A percentile compares a stretch with the other conserved stretches of the same genome.
Evolutionary conservation across 768 basidiomycete species (phyloP).

Genomic region (Amanita rimosa): DNA sequence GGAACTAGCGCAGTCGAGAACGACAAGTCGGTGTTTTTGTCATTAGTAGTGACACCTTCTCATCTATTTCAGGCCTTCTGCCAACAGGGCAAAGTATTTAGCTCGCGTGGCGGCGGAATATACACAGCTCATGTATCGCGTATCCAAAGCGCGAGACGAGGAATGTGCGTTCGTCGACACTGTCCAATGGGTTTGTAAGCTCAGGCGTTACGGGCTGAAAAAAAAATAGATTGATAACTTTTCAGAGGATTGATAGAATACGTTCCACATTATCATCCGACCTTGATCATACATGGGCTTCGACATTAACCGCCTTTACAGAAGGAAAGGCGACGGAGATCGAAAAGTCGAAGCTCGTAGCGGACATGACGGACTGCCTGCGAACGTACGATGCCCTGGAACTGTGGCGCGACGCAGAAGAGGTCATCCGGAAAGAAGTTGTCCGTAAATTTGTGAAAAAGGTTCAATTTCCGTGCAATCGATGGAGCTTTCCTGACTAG

Average conservation of each 20-base stretch:
- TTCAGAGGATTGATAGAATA: conserved; percentile 70
- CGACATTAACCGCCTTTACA: conserved; percentile 41
- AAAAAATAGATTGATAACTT: conserved; percentile 5
- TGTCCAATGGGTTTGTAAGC: conserved; percentile 67
- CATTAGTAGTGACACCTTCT: background rate
- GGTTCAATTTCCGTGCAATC: conserved; percentile 27
- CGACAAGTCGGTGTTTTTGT: conserved; percentile 21
- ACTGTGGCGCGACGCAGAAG: conserved; percentile 83
- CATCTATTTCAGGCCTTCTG: conserved; percentile 32
- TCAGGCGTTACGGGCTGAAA: conserved; percentile 6
- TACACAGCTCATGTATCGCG: conserved; percentile 84
- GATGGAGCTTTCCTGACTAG: conserved; percentile 4
- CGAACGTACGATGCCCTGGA: conserved; percentile 70
- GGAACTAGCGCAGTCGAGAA: conserved; percentile 30
- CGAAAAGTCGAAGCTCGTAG: conserved; percentile 49
- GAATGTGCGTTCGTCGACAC: conserved; percentile 73
- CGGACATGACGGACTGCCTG: conserved; percentile 71
- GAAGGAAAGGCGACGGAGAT: conserved; percentile 42
- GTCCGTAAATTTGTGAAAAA: conserved; percentile 69
- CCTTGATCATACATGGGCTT: conserved; percentile 71
- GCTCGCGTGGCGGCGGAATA: conserved; percentile 84
- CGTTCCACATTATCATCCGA: conserved; percentile 79
- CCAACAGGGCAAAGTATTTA: conserved; percentile 69
- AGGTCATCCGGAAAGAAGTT: conserved; percentile 64
- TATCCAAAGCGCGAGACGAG: conserved; percentile 68